These are phyloP conservation scores for Wallacemonas sp. DNA, from an alignment of 208 protist genomes.

Conservation along the genomic window DNA sequence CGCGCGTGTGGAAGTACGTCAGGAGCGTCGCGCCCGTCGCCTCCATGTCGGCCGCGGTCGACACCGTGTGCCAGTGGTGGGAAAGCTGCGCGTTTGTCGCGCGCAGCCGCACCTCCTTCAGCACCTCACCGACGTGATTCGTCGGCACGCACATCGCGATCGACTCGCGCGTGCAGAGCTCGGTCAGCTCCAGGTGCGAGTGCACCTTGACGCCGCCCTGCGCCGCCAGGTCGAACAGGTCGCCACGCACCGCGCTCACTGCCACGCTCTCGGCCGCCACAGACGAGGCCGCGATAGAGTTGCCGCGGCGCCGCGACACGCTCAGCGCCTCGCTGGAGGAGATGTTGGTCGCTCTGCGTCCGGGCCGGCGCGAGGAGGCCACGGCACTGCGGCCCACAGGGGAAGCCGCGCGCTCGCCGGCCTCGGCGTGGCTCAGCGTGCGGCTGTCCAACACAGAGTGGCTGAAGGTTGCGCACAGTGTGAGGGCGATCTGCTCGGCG, in stretches of 20 bases:
- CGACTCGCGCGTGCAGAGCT: conserved; percentile 8
- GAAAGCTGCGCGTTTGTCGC: conserved; percentile 3
- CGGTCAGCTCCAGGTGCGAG: conserved; percentile 5
- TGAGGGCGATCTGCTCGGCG: conserved; percentile 25
- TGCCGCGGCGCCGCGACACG: not conserved
- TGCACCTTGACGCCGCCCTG: conserved; percentile 16
- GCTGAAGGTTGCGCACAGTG: conserved; percentile 39
- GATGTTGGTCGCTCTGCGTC: not conserved
- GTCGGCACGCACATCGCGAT: conserved; percentile 9
- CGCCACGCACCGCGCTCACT: not conserved
- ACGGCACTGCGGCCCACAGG: not conserved
- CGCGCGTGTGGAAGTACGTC: conserved; percentile 12
- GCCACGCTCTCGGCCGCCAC: not conserved
- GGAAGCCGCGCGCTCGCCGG: not conserved
- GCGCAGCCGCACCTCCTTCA: conserved; percentile 11
- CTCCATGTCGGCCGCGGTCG: not conserved
- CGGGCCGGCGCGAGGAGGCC: not conserved
- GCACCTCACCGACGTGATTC: conserved; percentile 11
- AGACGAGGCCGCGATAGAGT: not conserved
- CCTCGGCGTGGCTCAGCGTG: conserved; percentile 4
- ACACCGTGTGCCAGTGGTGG: conserved; percentile 10
- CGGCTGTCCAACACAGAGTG: conserved; percentile 30
- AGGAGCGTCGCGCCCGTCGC: not conserved
- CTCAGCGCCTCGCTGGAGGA: not conserved
- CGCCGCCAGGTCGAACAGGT: conserved; percentile 5